Percentiles rank a stretch among this genome's conserved stretches.
phyloP scores from a whole-genome alignment of 768 basidiomycete genomes.

The Boletus eberwhitei region DNA sequence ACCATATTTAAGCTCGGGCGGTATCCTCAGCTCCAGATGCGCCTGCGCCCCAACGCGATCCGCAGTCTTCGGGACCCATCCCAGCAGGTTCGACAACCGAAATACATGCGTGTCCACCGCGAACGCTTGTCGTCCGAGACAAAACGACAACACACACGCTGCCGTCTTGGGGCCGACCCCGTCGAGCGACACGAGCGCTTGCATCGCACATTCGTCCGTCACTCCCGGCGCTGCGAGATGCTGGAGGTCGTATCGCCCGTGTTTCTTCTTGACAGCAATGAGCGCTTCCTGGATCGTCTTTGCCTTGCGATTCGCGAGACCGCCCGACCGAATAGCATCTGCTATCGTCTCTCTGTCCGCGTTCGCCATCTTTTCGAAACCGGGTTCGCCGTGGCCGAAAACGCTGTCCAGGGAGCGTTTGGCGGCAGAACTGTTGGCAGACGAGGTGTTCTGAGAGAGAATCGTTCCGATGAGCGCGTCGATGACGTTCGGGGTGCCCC shows the following conservation, averaged over 20 bases:
- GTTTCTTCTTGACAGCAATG: slow-evolving; percentile 38
- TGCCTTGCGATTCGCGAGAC: slow-evolving; percentile 60
- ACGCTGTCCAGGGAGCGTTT: slow-evolving; percentile 44
- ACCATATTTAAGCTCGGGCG: slow-evolving; percentile 51
- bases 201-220: slow-evolving; percentile 51
- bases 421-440: slow-evolving; percentile 47
- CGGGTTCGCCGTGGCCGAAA: slow-evolving; percentile 44
- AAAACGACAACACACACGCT: slow-evolving; percentile 59
- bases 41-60: slow-evolving; percentile 54
- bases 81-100: slow-evolving; percentile 44
- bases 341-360: slow-evolving; percentile 43
- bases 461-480: slow-evolving; percentile 57
- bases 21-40: slow-evolving; percentile 51
- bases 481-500: slow-evolving; percentile 49
- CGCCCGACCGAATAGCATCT: slow-evolving; percentile 50
- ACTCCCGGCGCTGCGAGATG: slow-evolving; percentile 38
- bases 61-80: slow-evolving; percentile 42
- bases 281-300: slow-evolving; percentile 51
- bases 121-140: slow-evolving; percentile 56
- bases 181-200: slow-evolving; percentile 50
- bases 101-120: slow-evolving; percentile 66
- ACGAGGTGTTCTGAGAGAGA: slow-evolving; percentile 59
- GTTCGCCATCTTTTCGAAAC: slow-evolving; percentile 46
- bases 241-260: slow-evolving; percentile 56
- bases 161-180: slow-evolving; percentile 66